Percentiles rank a stretch among this genome's conserved stretches.
Conservation (phyloP, 768 basidiomycete species). For the Naganishia randhawae region DNA sequence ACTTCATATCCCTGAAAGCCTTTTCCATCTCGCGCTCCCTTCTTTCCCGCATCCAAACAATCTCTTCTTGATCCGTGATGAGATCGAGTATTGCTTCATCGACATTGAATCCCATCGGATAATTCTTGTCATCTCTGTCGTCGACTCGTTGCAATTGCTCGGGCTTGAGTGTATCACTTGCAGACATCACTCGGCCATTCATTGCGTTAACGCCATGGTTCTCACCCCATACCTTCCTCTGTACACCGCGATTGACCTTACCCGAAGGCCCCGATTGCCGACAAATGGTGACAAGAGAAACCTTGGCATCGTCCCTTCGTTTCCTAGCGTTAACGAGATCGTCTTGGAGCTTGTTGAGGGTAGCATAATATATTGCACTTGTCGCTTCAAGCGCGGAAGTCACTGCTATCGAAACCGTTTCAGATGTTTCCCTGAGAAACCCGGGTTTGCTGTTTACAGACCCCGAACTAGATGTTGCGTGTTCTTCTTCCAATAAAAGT, state of each 20-base stretch:
- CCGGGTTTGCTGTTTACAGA: not conserved
- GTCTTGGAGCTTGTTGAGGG: slow-evolving; percentile 3
- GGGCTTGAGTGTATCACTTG: not conserved
- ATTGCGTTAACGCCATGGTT: not conserved
- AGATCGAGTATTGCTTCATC: not conserved
- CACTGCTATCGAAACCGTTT: not conserved
- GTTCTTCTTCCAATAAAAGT: not conserved
- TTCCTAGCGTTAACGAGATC: slow-evolving; percentile 7
- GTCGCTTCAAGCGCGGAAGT: not conserved
- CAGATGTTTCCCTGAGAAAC: not conserved
- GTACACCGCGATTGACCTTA: not conserved
- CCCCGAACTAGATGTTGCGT: not conserved
- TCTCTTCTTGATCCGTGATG: slow-evolving; percentile 19
- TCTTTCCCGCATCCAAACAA: not conserved
- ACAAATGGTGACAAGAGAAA: not conserved
- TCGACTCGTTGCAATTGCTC: not conserved
- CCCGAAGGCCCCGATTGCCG: not conserved
- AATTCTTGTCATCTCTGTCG: not conserved
- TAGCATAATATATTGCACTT: not conserved
- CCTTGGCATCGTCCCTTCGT: not conserved
- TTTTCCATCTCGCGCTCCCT: slow-evolving; percentile 23
- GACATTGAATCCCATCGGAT: not conserved
- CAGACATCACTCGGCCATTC: not conserved
- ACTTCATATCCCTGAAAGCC: slow-evolving; percentile 22
- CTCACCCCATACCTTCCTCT: not conserved